Percentiles rank a stretch among this genome's conserved stretches.
phyloP scores from a whole-genome alignment of 371 early-diverging fungal genomes.

The Gilbertella persicaria region DNA sequence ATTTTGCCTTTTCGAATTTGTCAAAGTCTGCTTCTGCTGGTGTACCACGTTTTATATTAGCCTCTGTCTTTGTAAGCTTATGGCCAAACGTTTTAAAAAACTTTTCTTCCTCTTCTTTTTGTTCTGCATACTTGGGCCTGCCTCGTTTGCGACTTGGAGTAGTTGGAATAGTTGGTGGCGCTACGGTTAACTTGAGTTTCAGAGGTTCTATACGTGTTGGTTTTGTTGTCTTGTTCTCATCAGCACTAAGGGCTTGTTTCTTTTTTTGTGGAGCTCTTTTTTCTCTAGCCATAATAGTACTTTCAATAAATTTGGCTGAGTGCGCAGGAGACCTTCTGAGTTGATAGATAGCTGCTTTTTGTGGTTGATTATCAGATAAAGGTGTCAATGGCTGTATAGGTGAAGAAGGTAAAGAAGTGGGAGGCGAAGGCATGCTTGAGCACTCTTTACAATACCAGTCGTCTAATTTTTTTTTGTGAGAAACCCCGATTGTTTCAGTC shows the following conservation, averaged over 20 bases:
- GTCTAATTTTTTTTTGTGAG: too few species aligned
- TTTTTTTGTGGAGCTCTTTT: neutral
- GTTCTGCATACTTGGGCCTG: neutral
- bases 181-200: neutral
- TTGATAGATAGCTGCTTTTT: constrained; percentile 7
- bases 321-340: constrained; percentile 22
- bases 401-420: constrained; percentile 25
- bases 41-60: constrained; percentile 51
- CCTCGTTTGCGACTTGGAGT: neutral
- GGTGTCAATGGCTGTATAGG: constrained; percentile 10
- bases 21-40: constrained; percentile 54
- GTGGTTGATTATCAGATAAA: constrained; percentile 6
- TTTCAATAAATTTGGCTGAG: constrained; percentile 18
- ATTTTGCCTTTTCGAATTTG: constrained; percentile 47
- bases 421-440: constrained; percentile 33
- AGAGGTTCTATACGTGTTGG: neutral
- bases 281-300: neutral
- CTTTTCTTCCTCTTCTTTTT: constrained; percentile 18
- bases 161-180: neutral
- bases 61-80: constrained; percentile 55
- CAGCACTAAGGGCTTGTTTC: neutral
- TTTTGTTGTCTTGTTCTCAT: neutral
- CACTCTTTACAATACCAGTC: constrained; percentile 45
- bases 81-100: constrained; percentile 55
- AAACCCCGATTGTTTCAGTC: neutral